phyloP scores from a whole-genome alignment of 2,329 filamentous ascomycete genomes.

The Helminthosporium solani region DNA sequence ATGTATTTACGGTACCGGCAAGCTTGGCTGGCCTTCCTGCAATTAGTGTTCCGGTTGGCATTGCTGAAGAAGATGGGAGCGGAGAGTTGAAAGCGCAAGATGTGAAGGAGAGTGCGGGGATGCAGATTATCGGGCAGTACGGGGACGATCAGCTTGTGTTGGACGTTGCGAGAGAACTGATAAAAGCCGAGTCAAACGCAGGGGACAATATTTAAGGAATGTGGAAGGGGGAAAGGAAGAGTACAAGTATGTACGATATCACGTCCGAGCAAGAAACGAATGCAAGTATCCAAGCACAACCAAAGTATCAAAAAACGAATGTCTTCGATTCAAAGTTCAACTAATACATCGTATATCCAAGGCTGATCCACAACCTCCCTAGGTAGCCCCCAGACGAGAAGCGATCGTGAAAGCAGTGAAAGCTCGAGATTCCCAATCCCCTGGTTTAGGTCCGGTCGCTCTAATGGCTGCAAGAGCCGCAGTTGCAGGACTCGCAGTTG shows the following conservation, averaged over 20 bases:
- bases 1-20: constrained; percentile 93
- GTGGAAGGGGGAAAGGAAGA: background rate
- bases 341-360: background rate
- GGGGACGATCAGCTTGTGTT: constrained; percentile 71
- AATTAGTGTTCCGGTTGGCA: constrained; percentile 72
- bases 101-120: constrained; percentile 51
- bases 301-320: background rate
- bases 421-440: no score
- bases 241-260: constrained; percentile 1
- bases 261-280: background rate
- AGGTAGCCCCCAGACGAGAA: background rate
- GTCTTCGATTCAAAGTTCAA: background rate
- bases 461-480: constrained; percentile 29
- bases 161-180: constrained; percentile 51
- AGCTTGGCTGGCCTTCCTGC: constrained; percentile 89
- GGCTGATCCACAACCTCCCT: background rate
- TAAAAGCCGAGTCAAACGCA: background rate
- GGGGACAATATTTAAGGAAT: background rate
- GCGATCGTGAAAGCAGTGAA: background rate
- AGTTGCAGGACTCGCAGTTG: constrained; percentile 35
- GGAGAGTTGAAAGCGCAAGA: constrained; percentile 26
- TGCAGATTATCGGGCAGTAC: constrained; percentile 80
- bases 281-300: no score
- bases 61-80: constrained; percentile 30
- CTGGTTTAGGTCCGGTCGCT: constrained; percentile 4